Base-by-base conservation (phyloP, 2,329 filamentous ascomycete genomes). In the Aspergillus ochraceus region DNA sequence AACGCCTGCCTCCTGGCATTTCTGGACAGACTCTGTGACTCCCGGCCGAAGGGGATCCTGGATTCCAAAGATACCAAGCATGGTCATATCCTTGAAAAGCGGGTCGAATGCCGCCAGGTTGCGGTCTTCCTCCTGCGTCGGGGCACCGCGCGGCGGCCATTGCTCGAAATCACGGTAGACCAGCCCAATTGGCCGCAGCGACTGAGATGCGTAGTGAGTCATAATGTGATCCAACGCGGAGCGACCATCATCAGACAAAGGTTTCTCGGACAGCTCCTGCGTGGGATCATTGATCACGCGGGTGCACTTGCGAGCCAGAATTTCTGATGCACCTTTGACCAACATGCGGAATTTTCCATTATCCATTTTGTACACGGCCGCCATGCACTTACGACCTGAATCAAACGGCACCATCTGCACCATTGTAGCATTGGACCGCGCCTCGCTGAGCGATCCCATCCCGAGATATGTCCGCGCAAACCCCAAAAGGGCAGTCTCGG, bases 171-270 rank as follows among this genome's bases (percentile, higher is more conserved):
- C 92, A 58, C 88, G 89, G 76, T 92, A 96, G 55, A 92, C 82
- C 64, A 96, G 84, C 49, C 88, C 91, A 66, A 97, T 96, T 1
- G 92, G 96, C 63, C 92, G 86, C 32, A 97, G 82, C 8, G 92
- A 96, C 19, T 89, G 84, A 26, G 85, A 86, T 10, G 92, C 92
- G 71, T 96, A 97, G 51, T 83, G 84, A 63, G 88, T 86, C 66
- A 96, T 96, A 52, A 92, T 81, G 22, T 82, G 78, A 64, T 85
- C 84, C 63, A 97, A 73, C 2, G 79, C 81, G 42, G 85, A 78
- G 30, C 83, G 80, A 64, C 88, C 85, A 14, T 85, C 80, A 1
- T 79, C 75, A 1, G 84, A 84, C 62, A 92, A 79, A 1, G 80
- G 72, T 14, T 74, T 77, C 24, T 81, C 79, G 2, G 79, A 74